Evolutionary conservation across 805 yeast species (phyloP).

Genomic region (Groenewaldozyma tartarivorans): DNA sequence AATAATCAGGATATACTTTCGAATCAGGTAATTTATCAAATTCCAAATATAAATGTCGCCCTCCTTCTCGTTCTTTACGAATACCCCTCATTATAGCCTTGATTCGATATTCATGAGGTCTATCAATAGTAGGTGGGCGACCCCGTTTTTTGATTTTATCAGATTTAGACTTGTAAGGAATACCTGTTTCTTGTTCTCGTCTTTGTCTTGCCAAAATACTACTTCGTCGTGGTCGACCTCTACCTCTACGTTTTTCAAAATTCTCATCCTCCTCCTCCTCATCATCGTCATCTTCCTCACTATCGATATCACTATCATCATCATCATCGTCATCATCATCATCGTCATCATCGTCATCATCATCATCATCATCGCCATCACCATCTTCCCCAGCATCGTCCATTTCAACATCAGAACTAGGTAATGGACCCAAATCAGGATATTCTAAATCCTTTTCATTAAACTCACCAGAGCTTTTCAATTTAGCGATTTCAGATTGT

Average conservation of each 20-base stretch:
- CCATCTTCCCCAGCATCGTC: conserved; percentile 25
- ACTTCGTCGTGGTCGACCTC: conserved; percentile 22
- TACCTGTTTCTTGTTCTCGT: conserved; percentile 33
- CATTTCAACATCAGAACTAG: conserved; percentile 25
- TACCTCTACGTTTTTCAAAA: conserved; percentile 22
- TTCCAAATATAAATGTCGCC: conserved; percentile 40
- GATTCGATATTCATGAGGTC: conserved; percentile 86
- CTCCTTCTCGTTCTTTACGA: conserved; percentile 51
- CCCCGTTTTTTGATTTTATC: conserved; percentile 79
- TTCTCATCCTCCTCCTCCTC: conserved; percentile 24
- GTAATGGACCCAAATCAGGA: conserved; percentile 64
- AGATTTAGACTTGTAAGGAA: no score
- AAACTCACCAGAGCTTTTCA: conserved; percentile 33
- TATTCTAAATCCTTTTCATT: conserved; percentile 31
- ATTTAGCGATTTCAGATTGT: conserved; percentile 38
- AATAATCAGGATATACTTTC: conserved; percentile 43
- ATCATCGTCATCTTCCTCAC: conserved; percentile 24
- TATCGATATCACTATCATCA: conserved; percentile 19
- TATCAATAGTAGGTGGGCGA: conserved; percentile 84
- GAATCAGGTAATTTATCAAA: conserved; percentile 80
- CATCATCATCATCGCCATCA: conserved; percentile 13
- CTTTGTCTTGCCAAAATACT: conserved; percentile 15
- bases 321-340: conserved; percentile 22
- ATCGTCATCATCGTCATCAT: conserved; percentile 21
- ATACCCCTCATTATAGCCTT: conserved; percentile 75